Conservation (phyloP, 1,284 basidiomycete species). For the Rhodotorula mucilaginosa region DNA sequence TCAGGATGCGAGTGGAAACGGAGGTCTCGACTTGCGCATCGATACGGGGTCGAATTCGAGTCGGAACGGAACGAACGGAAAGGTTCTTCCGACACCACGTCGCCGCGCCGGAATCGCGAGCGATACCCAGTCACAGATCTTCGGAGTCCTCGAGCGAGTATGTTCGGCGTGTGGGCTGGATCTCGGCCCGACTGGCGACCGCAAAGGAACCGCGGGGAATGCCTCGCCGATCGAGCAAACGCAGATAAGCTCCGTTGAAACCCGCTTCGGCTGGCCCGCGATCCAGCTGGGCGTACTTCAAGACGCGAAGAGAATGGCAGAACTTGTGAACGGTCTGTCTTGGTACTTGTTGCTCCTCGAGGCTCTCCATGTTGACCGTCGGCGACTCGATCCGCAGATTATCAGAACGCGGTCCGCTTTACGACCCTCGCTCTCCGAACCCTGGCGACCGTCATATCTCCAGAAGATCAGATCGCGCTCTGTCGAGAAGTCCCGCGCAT, state of each 20-base stretch:
- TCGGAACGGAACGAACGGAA: too few relatives aligned
- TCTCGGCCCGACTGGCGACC: slow-evolving; percentile 14
- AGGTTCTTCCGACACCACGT: too few relatives aligned
- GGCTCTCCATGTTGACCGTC: neutral
- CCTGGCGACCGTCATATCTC: slow-evolving; percentile 43
- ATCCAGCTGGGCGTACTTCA: slow-evolving; percentile 85
- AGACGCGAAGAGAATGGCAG: slow-evolving; percentile 84
- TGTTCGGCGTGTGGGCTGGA: slow-evolving; percentile 71
- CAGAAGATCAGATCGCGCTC: slow-evolving; percentile 44
- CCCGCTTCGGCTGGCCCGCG: slow-evolving; percentile 80
- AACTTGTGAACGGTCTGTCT: slow-evolving; percentile 77
- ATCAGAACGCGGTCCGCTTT: slow-evolving; percentile 43
- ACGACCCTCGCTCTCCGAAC: slow-evolving; percentile 37
- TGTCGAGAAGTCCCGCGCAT: slow-evolving; percentile 39
- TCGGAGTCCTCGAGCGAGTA: slow-evolving; percentile 67
- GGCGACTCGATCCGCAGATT: slow-evolving; percentile 36
- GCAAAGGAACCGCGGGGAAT: too few relatives aligned
- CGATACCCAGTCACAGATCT: slow-evolving; percentile 48
- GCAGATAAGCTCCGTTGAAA: too few relatives aligned
- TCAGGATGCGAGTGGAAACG: neutral
- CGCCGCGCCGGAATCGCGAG: too few relatives aligned
- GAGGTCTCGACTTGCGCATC: neutral
- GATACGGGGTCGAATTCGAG: too few relatives aligned
- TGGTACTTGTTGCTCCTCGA: slow-evolving; percentile 39
- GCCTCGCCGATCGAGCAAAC: too few relatives aligned